These are phyloP conservation scores for Colletotrichum lentis DNA, from an alignment of 2,329 filamentous ascomycete species.

Conservation along the genomic window DNA sequence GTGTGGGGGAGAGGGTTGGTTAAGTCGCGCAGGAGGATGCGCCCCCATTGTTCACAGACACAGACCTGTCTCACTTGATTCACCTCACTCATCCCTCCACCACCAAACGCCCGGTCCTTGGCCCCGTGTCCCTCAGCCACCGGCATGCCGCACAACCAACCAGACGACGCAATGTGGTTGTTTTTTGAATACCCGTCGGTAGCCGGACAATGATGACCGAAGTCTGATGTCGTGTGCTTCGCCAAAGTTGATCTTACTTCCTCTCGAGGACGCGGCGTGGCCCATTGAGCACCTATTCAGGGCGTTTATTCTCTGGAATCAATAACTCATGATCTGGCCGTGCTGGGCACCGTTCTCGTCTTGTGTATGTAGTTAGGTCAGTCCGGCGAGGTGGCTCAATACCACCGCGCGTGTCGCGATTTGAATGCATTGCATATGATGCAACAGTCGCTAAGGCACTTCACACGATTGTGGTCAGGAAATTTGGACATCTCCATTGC, in stretches of 20 bases:
- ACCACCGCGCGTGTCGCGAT: conserved; percentile 4
- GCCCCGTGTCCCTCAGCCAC: background rate
- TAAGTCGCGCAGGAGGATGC: background rate
- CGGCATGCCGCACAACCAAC: background rate
- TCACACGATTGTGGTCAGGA: background rate
- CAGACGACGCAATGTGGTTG: conserved; percentile 3
- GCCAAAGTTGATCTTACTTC: background rate
- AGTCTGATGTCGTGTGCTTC: background rate
- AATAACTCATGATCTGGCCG: no score
- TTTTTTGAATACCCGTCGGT: background rate
- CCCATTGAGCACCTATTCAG: background rate
- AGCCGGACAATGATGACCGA: background rate
- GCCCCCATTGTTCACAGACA: conserved; percentile 15
- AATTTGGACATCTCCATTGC: background rate
- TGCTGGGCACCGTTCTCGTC: background rate
- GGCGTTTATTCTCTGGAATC: background rate
- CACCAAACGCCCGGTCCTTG: background rate
- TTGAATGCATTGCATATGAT: conserved; percentile 2
- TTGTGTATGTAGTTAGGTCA: background rate
- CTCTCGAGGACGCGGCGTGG: background rate
- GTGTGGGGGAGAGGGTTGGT: background rate
- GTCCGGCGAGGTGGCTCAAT: conserved; percentile 1
- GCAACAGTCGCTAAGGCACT: background rate
- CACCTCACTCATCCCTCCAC: background rate
- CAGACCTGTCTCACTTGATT: conserved; percentile 23